Percentiles rank a stretch among this genome's conserved stretches.
Conservation (phyloP, 2,329 filamentous ascomycete genomes). For the Coniosporium tulheliwenetii region DNA sequence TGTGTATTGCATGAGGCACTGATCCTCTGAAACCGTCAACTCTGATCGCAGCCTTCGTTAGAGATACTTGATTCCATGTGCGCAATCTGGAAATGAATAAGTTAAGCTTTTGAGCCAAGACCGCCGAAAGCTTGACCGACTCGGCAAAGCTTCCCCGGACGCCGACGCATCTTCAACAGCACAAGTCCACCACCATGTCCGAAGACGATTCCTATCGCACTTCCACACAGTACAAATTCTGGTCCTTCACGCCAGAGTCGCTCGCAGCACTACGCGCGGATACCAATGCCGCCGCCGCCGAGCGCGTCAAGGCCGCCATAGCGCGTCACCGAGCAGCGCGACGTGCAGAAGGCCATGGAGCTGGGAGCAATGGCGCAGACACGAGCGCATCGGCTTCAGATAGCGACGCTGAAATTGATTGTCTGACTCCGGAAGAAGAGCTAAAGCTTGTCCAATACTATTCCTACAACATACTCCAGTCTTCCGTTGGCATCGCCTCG, state of each 20-base stretch:
- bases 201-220: slow-evolving; percentile 86
- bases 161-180: neutral
- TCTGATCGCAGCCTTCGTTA: too few relatives aligned
- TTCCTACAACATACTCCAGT: slow-evolving; percentile 31
- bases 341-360: slow-evolving; percentile 7
- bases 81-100: too few relatives aligned
- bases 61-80: too few relatives aligned
- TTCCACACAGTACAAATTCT: slow-evolving; percentile 79
- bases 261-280: slow-evolving; percentile 57
- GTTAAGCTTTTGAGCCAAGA: too few relatives aligned
- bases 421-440: slow-evolving; percentile 73
- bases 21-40: too few relatives aligned
- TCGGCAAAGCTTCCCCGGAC: neutral
- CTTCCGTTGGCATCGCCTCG: slow-evolving; percentile 21
- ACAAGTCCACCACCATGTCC: slow-evolving; percentile 36
- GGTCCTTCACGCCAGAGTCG: slow-evolving; percentile 71
- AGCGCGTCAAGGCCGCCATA: slow-evolving; percentile 46
- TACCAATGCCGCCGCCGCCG: slow-evolving; percentile 65
- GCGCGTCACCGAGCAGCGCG: slow-evolving; percentile 28
- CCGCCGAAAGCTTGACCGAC: too few relatives aligned
- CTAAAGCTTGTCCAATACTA: slow-evolving; percentile 68
- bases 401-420: slow-evolving; percentile 47
- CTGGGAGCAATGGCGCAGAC: slow-evolving; percentile 7
- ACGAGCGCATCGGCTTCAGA: slow-evolving; percentile 16
- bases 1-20: too few relatives aligned